phyloP scores from a whole-genome alignment of 805 yeast species.

The Yarrowia yakushimensis region DNA sequence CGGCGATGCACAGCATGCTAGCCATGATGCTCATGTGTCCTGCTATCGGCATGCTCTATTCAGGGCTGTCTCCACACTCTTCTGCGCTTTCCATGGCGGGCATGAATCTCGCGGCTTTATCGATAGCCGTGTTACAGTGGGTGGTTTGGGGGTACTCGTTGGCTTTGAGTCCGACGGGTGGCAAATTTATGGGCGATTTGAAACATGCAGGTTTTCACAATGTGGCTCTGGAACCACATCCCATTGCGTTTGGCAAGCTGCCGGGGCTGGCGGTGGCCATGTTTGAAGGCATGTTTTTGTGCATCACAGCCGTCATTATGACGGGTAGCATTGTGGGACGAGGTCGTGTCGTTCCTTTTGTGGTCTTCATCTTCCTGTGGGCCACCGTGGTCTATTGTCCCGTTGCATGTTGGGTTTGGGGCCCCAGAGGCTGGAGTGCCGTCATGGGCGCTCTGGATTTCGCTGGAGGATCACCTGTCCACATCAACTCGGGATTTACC shows the following conservation, averaged over 20 bases:
- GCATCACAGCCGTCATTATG: slow-evolving; percentile 62
- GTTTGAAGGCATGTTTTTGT: slow-evolving; percentile 66
- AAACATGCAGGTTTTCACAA: slow-evolving; percentile 50
- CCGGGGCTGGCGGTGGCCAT: slow-evolving; percentile 51
- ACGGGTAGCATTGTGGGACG: slow-evolving; percentile 71
- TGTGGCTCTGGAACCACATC: slow-evolving; percentile 46
- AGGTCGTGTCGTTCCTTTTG: slow-evolving; percentile 67
- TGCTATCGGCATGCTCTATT: slow-evolving; percentile 51
- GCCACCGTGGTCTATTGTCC: slow-evolving; percentile 72
- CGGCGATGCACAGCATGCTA: slow-evolving; percentile 14
- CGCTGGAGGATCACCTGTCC: slow-evolving; percentile 79
- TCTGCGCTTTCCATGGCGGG: slow-evolving; percentile 63
- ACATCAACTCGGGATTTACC: slow-evolving; percentile 65
- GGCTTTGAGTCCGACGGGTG: slow-evolving; percentile 43
- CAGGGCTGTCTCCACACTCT: slow-evolving; percentile 64
- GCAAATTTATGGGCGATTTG: slow-evolving; percentile 55
- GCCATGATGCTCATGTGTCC: slow-evolving; percentile 25
- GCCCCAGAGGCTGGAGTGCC: slow-evolving; percentile 60
- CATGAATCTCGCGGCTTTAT: slow-evolving; percentile 60
- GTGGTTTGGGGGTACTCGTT: slow-evolving; percentile 66
- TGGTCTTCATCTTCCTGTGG: slow-evolving; percentile 65
- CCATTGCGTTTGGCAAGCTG: slow-evolving; percentile 36
- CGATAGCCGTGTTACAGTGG: slow-evolving; percentile 64
- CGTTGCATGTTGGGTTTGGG: slow-evolving; percentile 73
- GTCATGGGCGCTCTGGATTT: slow-evolving; percentile 63